These are phyloP conservation scores for Nemania serpens DNA, from an alignment of 2,329 filamentous ascomycete species.

Conservation along the genomic window DNA sequence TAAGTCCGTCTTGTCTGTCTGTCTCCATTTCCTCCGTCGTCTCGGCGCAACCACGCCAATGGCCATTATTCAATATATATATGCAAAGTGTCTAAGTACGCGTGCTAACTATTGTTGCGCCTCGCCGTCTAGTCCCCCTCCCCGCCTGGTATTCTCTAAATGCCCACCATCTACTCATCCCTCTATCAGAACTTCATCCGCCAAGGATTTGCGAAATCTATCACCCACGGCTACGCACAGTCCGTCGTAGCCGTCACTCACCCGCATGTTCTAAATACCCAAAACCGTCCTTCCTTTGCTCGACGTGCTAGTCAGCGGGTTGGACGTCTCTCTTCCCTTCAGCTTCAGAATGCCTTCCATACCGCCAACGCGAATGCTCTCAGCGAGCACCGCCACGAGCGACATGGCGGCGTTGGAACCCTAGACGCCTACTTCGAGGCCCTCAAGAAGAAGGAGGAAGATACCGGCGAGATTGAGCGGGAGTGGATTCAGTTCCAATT, in stretches of 20 bases:
- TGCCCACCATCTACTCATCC: conserved; percentile 76
- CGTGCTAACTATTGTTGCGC: conserved; percentile 29
- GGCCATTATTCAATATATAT: no score
- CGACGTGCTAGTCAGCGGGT: conserved; percentile 61
- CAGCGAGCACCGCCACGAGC: conserved; percentile 62
- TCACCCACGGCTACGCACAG: conserved; percentile 97
- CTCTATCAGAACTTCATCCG: conserved; percentile 85
- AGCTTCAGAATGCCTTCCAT: conserved; percentile 80
- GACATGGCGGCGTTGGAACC: conserved; percentile 60
- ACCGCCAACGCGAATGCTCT: conserved; percentile 57
- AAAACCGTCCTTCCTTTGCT: conserved; percentile 66
- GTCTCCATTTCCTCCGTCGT: not conserved
- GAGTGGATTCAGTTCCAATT: conserved; percentile 95
- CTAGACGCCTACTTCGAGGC: conserved; percentile 92
- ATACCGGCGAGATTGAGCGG: conserved; percentile 64
- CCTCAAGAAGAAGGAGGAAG: conserved; percentile 67
- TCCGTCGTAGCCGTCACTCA: conserved; percentile 95
- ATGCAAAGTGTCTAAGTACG: no score
- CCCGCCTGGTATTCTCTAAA: conserved; percentile 79
- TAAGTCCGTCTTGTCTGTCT: conserved; percentile 48
- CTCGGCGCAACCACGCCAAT: not conserved
- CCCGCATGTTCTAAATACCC: conserved; percentile 74
- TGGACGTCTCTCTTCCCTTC: conserved; percentile 62
- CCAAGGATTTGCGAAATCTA: conserved; percentile 94
- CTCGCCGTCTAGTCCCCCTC: conserved; percentile 52